Evolutionary conservation across 345 rosid species (phyloP).

Genomic region (Rubroshorea leprosula): DNA sequence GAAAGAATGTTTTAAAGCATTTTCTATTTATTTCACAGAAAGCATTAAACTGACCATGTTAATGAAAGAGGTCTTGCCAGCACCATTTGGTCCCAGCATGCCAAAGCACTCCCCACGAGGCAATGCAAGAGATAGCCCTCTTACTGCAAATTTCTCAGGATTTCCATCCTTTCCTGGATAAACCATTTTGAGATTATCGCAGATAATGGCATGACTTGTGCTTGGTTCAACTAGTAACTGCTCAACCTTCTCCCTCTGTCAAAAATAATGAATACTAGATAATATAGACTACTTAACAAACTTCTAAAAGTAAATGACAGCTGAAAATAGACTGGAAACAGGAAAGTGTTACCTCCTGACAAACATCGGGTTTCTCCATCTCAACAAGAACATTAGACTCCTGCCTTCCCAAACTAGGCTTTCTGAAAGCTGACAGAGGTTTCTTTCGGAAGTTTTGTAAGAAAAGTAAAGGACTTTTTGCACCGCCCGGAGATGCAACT

Average conservation of each 20-base stretch:
- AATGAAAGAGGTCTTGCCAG: conserved; percentile 92
- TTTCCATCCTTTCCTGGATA: conserved; percentile 92
- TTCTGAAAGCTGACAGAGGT: conserved; percentile 28
- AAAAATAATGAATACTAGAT: background rate
- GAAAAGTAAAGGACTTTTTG: conserved; percentile 47
- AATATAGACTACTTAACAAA: too few species aligned
- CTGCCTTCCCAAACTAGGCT: conserved; percentile 53
- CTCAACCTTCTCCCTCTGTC: conserved; percentile 79
- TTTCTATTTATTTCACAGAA: background rate
- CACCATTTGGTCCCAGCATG: conserved; percentile 96
- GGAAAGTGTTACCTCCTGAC: conserved; percentile 58
- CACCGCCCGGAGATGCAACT: conserved; percentile 42
- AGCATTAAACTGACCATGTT: conserved; percentile 58
- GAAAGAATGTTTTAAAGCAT: too few species aligned
- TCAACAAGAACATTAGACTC: conserved; percentile 54
- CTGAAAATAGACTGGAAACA: background rate
- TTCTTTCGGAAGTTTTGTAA: conserved; percentile 36
- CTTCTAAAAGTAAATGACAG: too few species aligned
- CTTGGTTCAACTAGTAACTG: conserved; percentile 48
- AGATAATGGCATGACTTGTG: conserved; percentile 51
- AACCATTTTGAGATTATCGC: conserved; percentile 66
- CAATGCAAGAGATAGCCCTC: conserved; percentile 84
- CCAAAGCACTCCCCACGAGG: conserved; percentile 97
- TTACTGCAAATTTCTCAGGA: conserved; percentile 76
- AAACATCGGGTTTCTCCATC: conserved; percentile 78